A percentile compares a stretch with the other conserved stretches of the same genome.
phyloP scores from a whole-genome alignment of 805 yeast genomes.

The Hyphopichia homilentoma region DNA sequence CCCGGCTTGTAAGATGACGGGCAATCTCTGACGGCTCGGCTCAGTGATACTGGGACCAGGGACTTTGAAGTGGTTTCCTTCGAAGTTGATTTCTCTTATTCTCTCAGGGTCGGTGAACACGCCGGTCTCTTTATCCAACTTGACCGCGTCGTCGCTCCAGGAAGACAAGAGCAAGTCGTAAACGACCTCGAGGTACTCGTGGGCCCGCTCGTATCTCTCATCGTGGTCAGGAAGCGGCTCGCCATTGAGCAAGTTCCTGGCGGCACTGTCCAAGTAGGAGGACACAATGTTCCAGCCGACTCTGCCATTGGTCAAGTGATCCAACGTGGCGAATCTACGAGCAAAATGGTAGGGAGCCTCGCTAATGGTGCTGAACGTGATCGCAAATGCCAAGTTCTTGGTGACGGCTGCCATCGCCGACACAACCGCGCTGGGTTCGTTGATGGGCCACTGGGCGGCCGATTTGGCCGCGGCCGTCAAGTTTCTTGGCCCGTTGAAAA shows the following conservation, averaged over 20 bases:
- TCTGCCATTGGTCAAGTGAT: conserved; percentile 41
- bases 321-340: conserved; percentile 42
- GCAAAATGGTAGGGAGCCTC: conserved; percentile 42
- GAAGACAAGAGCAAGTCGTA: conserved; percentile 38
- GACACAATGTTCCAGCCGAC: conserved; percentile 48
- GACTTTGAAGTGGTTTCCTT: conserved; percentile 38
- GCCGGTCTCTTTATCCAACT: conserved; percentile 22
- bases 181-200: conserved; percentile 38
- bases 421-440: conserved; percentile 34
- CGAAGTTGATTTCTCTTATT: conserved; percentile 38
- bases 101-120: conserved; percentile 35
- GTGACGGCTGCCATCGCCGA: conserved; percentile 45
- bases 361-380: conserved; percentile 40
- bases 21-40: conserved; percentile 42
- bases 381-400: conserved; percentile 36
- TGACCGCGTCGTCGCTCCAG: conserved; percentile 43
- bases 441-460: conserved; percentile 34
- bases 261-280: conserved; percentile 39
- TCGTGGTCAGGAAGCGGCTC: conserved; percentile 37
- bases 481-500: conserved; percentile 37
- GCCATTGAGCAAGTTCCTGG: conserved; percentile 35
- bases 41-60: conserved; percentile 42
- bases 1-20: conserved; percentile 45
- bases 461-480: conserved; percentile 31
- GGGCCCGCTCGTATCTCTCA: conserved; percentile 37